Evolutionary conservation across 192 early-diverging fungal genomes (phyloP), one percentile per base, ranked within the genome.

Genomic region (Backusella mclennaniae): DNA sequence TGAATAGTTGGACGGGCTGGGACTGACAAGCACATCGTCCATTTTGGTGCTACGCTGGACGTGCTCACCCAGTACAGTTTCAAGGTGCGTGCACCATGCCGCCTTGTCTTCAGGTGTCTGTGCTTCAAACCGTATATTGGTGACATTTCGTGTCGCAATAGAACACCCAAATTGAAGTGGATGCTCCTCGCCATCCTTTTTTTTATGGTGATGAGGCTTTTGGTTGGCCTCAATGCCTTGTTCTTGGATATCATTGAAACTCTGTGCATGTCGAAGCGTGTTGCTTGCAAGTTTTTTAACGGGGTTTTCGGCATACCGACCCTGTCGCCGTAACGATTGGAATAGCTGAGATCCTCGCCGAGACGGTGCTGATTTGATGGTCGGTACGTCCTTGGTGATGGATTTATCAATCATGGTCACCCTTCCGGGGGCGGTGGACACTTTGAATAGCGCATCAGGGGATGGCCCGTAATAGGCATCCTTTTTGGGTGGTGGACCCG

Each of bases 101-200:
- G 53, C 26, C 21, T 78, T 78, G 7, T 78, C 77, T 8, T 78
- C 29, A 1, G 77, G 11, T 11, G 71, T 73, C 6, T 35, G 26
- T 14, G 77, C 66, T 15, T 78, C 77, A 66, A 78, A 78, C 3
- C 67, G 72, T 33, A 42, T 44, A 23, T 68, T 73, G 17, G 66
- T 53, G 6, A 78, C 38, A 23, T 49, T 39, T 19, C 38, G 38
- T 35, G 71, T 73, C 0, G 77, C 77, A 53, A 78, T 73, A 23
- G 66, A 78, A n/a, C 77, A 78, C 17, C 53, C 68, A 38, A 78
- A 78, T 35, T 78, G 77, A 3, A 49, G 71, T 33, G 77, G 77
- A 11, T 78, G 77, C 9, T 78, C 77, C 36, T 78, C 67, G n/a
- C 35, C 35, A n/a, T 8, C 67, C 33, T 8, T 19, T 11, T 68